Conservation (phyloP, 139 green algal species). For the Penium margaritaceum region DNA sequence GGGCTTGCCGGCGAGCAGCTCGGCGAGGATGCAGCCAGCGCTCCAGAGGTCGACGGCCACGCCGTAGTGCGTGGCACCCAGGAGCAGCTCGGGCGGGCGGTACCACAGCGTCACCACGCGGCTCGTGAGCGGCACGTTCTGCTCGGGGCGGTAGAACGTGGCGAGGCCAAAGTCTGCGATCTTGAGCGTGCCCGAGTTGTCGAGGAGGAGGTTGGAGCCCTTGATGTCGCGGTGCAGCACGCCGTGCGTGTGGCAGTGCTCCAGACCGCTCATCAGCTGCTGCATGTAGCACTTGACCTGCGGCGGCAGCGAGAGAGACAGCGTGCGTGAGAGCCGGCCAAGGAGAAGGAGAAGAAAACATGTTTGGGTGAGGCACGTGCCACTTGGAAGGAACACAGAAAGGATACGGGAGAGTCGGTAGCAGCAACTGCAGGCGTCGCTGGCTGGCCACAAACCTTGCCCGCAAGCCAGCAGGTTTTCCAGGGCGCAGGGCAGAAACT, state of each 20-base stretch:
- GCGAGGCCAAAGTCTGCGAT: conserved; percentile 53
- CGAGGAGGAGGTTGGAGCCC: conserved; percentile 46
- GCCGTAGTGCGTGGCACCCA: conserved; percentile 86
- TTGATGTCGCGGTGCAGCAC: conserved; percentile 54
- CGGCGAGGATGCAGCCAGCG: conserved; percentile 65
- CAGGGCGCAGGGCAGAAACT: no score
- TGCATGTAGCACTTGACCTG: conserved; percentile 48
- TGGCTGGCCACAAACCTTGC: no score
- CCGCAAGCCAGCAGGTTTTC: no score
- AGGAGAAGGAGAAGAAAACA: background rate
- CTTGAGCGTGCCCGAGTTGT: conserved; percentile 47
- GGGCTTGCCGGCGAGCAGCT: conserved; percentile 50
- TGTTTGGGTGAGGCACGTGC: no score
- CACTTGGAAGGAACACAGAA: no score
- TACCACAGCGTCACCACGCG: conserved; percentile 98
- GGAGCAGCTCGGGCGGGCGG: conserved; percentile 88
- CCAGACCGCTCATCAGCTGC: conserved; percentile 34
- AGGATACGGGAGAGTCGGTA: no score
- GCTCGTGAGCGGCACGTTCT: conserved; percentile 38
- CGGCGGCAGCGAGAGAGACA: background rate
- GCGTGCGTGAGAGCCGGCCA: background rate
- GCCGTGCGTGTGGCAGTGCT: conserved; percentile 44
- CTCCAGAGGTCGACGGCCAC: conserved; percentile 95
- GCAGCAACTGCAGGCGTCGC: no score
- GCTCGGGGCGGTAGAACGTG: conserved; percentile 44